Base-by-base conservation (phyloP, 768 basidiomycete genomes). In the Tylopilus sp. region DNA sequence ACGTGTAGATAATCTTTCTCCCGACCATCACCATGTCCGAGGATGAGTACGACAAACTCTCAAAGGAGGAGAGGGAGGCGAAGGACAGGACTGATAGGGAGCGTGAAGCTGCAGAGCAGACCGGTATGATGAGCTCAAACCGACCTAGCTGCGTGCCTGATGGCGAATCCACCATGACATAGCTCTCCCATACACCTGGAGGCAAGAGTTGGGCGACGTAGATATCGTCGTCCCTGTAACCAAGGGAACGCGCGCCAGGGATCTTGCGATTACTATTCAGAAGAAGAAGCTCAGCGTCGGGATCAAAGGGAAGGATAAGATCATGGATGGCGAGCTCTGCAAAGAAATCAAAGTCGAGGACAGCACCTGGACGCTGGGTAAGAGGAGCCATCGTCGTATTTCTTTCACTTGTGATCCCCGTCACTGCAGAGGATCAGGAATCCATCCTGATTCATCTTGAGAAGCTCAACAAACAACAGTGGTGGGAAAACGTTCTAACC, bases 401-500 rank as follows among this genome's bases (percentile, higher is more conserved):
- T 19, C 38, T 30, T 47, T 21, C 16, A n/a, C 44, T 30, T 25
- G 38, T 64, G 6, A 63, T 60, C 12, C 65, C 44, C 38, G n/a
- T 43, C 21, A 17, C 48, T 19, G 19, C 58, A 95, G 92, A 92
- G 77, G 92, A 95, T 68, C 85, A 86, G 58, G 74, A 86, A 53
- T 72, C 74, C 9, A 74, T 96, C 48, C 74, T 81, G 17, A 76
- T 96, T 45, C 89, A 92, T 63, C 79, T 95, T 38, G 91, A 94
- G 71, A 95, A 96, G 70, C 60, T 90, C 48, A 91, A 94, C 71
- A 75, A 89, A 57, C 83, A 89, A 69, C 83, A 89, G 53, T 98
- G 97, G 97, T 99, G 97, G 97, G 90, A 93, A 69, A 94, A 98
- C 68, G 87, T 98, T 58, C 75, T 98, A 46, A 88, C 87, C 2